Conservation (phyloP, 2,329 filamentous ascomycete genomes). For the Fusarium hainanense region DNA sequence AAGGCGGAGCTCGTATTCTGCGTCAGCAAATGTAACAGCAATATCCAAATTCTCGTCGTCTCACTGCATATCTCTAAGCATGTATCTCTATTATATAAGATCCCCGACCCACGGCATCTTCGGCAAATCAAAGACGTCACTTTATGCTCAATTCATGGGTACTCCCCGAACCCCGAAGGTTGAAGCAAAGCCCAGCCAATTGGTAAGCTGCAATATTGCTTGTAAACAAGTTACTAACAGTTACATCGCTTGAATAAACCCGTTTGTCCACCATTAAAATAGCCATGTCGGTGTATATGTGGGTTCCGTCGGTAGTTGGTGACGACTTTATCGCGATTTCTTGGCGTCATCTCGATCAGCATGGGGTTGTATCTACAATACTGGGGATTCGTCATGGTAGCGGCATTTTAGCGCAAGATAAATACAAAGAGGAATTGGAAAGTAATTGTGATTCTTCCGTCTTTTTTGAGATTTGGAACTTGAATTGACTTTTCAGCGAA, state of each 20-base stretch:
- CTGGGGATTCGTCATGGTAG: background rate
- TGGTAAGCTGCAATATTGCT: background rate
- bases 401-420: background rate
- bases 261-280: background rate
- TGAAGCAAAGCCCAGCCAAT: background rate
- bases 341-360: slow-evolving; percentile 10
- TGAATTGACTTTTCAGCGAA: too few relatives aligned
- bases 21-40: too few relatives aligned
- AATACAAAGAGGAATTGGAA: background rate
- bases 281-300: background rate
- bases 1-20: too few relatives aligned
- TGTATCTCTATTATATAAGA: background rate
- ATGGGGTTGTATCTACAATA: too few relatives aligned
- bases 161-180: too few relatives aligned
- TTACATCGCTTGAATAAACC: background rate
- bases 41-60: background rate
- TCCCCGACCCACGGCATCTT: background rate
- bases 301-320: background rate
- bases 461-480: too few relatives aligned
- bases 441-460: background rate
- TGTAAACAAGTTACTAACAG: background rate
- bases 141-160: background rate
- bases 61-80: background rate
- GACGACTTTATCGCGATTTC: background rate
- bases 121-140: slow-evolving; percentile 5